phyloP scores from a whole-genome alignment of 768 basidiomycete genomes.

The Pleurotus ostreatus region DNA sequence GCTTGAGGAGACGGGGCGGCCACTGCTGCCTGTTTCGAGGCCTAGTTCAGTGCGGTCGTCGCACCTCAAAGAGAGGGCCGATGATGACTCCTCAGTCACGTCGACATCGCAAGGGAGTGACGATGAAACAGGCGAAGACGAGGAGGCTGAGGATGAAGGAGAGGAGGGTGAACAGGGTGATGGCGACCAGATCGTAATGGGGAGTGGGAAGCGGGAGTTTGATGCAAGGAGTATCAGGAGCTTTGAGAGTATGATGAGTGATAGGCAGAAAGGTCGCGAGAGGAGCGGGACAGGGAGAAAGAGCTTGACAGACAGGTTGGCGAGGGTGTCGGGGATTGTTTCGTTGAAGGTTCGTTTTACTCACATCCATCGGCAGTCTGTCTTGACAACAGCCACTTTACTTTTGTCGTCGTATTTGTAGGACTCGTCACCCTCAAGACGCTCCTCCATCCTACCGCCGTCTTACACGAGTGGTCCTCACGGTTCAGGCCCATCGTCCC shows the following conservation, averaged over 20 bases:
- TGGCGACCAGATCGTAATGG: slow-evolving; percentile 32
- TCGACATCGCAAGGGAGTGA: slow-evolving; percentile 32
- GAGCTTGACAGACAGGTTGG: slow-evolving; percentile 79
- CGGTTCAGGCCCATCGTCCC: slow-evolving; percentile 35
- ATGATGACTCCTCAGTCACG: slow-evolving; percentile 23
- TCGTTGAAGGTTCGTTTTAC: slow-evolving; percentile 25
- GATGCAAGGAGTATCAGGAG: slow-evolving; percentile 79
- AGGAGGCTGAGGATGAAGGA: slow-evolving; percentile 30
- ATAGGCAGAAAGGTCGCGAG: slow-evolving; percentile 25
- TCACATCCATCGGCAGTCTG: background rate
- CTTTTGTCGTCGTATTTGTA: slow-evolving; percentile 9
- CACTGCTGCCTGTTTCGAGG: slow-evolving; percentile 42
- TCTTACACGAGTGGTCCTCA: slow-evolving; percentile 23
- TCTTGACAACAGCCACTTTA: slow-evolving; percentile 7
- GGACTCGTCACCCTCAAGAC: slow-evolving; percentile 33
- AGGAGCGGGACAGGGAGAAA: slow-evolving; percentile 37
- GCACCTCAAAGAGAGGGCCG: slow-evolving; percentile 22
- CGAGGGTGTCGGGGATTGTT: slow-evolving; percentile 62
- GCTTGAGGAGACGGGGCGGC: slow-evolving; percentile 40
- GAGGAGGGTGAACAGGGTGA: slow-evolving; percentile 32
- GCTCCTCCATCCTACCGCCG: slow-evolving; percentile 34
- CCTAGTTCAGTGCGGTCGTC: slow-evolving; percentile 32
- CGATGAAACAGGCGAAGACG: slow-evolving; percentile 32
- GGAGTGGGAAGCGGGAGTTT: slow-evolving; percentile 29
- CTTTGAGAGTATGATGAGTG: slow-evolving; percentile 82